Conservation (phyloP, 805 yeast genomes). For the Barnettozyma populi region DNA sequence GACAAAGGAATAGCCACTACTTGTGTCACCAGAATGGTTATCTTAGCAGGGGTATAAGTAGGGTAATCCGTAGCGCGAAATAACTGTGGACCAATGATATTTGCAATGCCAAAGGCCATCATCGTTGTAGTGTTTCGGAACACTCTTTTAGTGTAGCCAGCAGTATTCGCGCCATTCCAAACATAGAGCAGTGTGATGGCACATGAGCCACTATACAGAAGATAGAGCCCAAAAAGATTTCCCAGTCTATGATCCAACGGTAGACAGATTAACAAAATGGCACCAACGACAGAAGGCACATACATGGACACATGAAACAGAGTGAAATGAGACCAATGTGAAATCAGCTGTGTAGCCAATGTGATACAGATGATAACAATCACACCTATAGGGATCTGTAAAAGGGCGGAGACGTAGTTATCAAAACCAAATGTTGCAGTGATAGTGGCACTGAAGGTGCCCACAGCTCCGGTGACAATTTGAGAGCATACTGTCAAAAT, state of each 20-base stretch:
- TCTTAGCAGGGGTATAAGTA: conserved; percentile 51
- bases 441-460: conserved; percentile 17
- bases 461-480: conserved; percentile 41
- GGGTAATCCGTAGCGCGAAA: conserved; percentile 47
- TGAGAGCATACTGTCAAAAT: conserved; percentile 36
- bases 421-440: conserved; percentile 16
- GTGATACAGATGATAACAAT: conserved; percentile 38
- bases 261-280: conserved; percentile 37
- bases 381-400: conserved; percentile 51
- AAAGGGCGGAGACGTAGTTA: conserved; percentile 34
- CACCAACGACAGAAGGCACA: conserved; percentile 47
- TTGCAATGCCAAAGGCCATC: conserved; percentile 48
- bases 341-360: conserved; percentile 31
- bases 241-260: conserved; percentile 34
- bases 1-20: conserved; percentile 37
- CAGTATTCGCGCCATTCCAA: conserved; percentile 54
- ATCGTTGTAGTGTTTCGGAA: conserved; percentile 45
- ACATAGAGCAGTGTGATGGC: conserved; percentile 49
- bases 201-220: conserved; percentile 47
- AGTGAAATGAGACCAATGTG: conserved; percentile 30
- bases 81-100: conserved; percentile 57
- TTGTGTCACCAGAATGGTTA: conserved; percentile 47
- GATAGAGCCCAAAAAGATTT: conserved; percentile 41
- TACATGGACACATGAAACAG: conserved; percentile 32
- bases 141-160: conserved; percentile 53